A percentile compares a stretch with the other conserved stretches of the same genome.
phyloP scores from a whole-genome alignment of 139 green algal genomes.

The Coccomyxa sp. region DNA sequence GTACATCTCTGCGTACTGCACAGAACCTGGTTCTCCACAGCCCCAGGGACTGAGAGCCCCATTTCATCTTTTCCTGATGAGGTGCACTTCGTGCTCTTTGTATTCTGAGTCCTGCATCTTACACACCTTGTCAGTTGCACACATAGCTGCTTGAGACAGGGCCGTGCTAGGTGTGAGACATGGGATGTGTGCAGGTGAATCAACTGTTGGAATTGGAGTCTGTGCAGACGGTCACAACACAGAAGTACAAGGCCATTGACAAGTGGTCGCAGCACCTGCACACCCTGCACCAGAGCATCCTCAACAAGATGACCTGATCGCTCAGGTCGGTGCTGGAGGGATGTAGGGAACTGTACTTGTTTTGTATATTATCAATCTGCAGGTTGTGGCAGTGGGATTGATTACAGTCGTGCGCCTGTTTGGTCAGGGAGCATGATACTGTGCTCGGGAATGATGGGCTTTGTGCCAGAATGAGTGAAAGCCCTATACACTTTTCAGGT shows the following conservation, averaged over 20 bases:
- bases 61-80: background rate
- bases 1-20: conserved; percentile 32
- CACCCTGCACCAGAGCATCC: conserved; percentile 53
- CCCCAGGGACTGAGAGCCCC: background rate
- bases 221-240: background rate
- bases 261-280: conserved; percentile 83
- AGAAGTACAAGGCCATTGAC: conserved; percentile 74
- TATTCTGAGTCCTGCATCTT: background rate
- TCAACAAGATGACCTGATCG: conserved; percentile 54
- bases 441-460: too few relatives aligned
- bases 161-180: background rate
- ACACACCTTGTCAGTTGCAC: too few relatives aligned
- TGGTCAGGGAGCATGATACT: too few relatives aligned
- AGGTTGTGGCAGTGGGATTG: too few relatives aligned
- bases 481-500: too few relatives aligned
- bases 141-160: background rate
- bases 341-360: too few relatives aligned
- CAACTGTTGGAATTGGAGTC: conserved; percentile 74
- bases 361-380: too few relatives aligned
- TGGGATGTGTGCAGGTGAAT: conserved; percentile 51
- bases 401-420: too few relatives aligned
- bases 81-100: background rate
- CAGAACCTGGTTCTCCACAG: background rate
- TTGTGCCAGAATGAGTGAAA: too few relatives aligned
- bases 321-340: too few relatives aligned